Conservation (phyloP, 2,329 filamentous ascomycete species). For the Xylariales sp. region DNA sequence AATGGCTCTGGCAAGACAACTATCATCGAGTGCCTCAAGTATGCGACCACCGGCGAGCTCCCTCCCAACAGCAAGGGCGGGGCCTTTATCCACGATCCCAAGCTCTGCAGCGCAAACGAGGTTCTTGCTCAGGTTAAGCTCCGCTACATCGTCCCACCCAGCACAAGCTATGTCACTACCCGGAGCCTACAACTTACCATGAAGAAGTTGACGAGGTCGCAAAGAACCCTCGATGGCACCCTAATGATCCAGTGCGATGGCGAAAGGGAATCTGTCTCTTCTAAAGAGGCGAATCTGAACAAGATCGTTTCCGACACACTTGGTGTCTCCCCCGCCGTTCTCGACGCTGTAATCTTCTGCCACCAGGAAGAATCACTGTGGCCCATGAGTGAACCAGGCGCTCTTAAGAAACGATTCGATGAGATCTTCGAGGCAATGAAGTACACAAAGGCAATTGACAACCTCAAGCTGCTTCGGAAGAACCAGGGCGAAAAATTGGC, state of each 20-base stretch:
- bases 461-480: slow-evolving; percentile 88
- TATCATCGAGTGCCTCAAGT: slow-evolving; percentile 98
- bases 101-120: slow-evolving; percentile 87
- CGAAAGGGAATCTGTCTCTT: slow-evolving; percentile 82
- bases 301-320: slow-evolving; percentile 85
- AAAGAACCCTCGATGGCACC: slow-evolving; percentile 87
- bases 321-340: slow-evolving; percentile 87
- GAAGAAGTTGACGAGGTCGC: slow-evolving; percentile 79
- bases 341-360: slow-evolving; percentile 97
- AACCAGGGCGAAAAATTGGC: slow-evolving; percentile 80
- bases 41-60: slow-evolving; percentile 93
- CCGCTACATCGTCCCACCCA: slow-evolving; percentile 82
- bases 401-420: slow-evolving; percentile 93
- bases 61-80: slow-evolving; percentile 91
- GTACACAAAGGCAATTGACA: slow-evolving; percentile 97
- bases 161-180: slow-evolving; percentile 83
- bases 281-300: slow-evolving; percentile 83
- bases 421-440: slow-evolving; percentile 98
- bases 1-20: slow-evolving; percentile 99
- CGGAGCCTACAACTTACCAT: slow-evolving; percentile 87
- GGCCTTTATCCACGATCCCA: slow-evolving; percentile 98
- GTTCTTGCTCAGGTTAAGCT: slow-evolving; percentile 92
- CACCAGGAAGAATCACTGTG: slow-evolving; percentile 98
- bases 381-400: slow-evolving; percentile 89
- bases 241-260: slow-evolving; percentile 82